Evolutionary conservation across 768 basidiomycete genomes (phyloP), one percentile per base, ranked within the genome.

Genomic region (Dioszegia aurantiaca): DNA sequence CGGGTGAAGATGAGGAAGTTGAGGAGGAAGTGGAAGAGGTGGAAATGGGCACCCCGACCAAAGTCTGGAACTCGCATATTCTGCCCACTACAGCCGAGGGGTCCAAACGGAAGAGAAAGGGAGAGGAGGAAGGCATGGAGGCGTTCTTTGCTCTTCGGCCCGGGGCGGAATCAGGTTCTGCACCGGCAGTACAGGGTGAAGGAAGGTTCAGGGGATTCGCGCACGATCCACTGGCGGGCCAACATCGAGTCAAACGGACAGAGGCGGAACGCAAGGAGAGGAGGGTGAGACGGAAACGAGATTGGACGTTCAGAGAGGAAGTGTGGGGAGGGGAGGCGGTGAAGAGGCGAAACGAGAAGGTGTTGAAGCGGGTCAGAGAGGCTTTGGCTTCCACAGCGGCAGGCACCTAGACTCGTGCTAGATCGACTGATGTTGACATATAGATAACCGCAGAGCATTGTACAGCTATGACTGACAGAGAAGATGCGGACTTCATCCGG

Each of bases 251-350:
- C 17, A 46, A 26, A 24, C 11, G 19, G 30, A 44, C 14, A 8
- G 44, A 39, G 46, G 45, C 51, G 52, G 45, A 57, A 33, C 12
- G 33, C 33, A 47, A 27, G 28, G 56, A 27, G 33, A 19, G 46
- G 21, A 52, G 59, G n/a, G 30, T 44, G 10, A 51, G 42, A 54
- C 31, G 44, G 48, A 59, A 53, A 53, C 51, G 60, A 47, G 69
- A 70, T 60, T 70, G 69, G 69, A 68, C 61, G 17, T 70, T 58
- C 58, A 21, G n/a, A 3, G 69, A 70, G 54, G 39, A n/a, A 4
- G 49, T 64, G 2, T 70, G 69, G 69, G 58, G 55, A 19, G 26
- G 44, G 2, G 37, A 43, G 46, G 33, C 19, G 14, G 59, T 49
- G 9, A 26, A 30, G 53, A 27, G 55, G 9, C 39, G 30, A 33